These are phyloP conservation scores for Apiospora sp. DNA, from an alignment of 2,329 filamentous ascomycete species.

Conservation along the genomic window DNA sequence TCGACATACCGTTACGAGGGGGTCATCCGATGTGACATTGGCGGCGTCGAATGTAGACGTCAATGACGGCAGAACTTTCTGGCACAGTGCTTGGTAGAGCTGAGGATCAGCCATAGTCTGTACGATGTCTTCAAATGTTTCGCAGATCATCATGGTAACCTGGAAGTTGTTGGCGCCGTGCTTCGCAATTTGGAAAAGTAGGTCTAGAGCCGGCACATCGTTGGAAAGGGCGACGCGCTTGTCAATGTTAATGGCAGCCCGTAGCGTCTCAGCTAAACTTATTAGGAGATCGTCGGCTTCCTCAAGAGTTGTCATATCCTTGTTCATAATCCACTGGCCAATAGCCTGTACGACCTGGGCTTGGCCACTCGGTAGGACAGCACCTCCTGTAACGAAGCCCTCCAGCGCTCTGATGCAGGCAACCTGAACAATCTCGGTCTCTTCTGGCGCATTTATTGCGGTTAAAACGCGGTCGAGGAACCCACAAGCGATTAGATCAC, in stretches of 20 bases:
- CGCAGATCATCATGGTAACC: constrained; percentile 84
- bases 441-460: constrained; percentile 72
- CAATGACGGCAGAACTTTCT: constrained; percentile 86
- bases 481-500: constrained; percentile 67
- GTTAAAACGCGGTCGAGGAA: constrained; percentile 78
- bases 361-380: constrained; percentile 62
- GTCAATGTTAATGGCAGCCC: constrained; percentile 83
- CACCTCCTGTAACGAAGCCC: constrained; percentile 63
- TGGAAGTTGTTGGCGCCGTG: constrained; percentile 91
- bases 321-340: constrained; percentile 77
- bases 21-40: constrained; percentile 83
- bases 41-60: constrained; percentile 91
- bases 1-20: constrained; percentile 73
- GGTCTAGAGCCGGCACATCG: constrained; percentile 77
- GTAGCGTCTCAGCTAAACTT: constrained; percentile 85
- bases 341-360: constrained; percentile 64
- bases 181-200: constrained; percentile 88
- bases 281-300: constrained; percentile 93
- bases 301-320: constrained; percentile 83
- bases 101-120: constrained; percentile 70
- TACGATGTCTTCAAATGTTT: constrained; percentile 91
- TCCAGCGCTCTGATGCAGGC: constrained; percentile 90
- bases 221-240: constrained; percentile 75
- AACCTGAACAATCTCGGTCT: constrained; percentile 89
- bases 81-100: constrained; percentile 79